phyloP scores from a whole-genome alignment of 2,329 filamentous ascomycete genomes.

The Botrytis paeoniae region DNA sequence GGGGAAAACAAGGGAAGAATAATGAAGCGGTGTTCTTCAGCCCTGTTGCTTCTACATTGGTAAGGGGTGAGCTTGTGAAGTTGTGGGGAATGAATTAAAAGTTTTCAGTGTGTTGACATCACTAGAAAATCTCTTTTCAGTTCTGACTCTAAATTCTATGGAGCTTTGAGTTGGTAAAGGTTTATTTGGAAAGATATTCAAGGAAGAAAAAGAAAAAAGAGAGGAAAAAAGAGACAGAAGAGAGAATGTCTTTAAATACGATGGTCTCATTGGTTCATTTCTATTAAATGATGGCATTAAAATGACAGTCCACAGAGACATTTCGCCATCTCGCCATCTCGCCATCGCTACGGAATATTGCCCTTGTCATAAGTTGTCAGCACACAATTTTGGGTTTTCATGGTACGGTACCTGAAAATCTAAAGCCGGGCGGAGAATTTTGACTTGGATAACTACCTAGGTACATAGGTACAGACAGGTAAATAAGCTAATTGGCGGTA shows the following conservation, averaged over 20 bases:
- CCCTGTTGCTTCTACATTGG: slow-evolving; percentile 6
- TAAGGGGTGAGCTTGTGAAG: neutral
- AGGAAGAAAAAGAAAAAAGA: neutral
- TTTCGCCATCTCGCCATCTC: neutral
- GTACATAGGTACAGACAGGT: neutral
- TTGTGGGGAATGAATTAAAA: slow-evolving; percentile 11
- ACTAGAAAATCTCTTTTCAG: slow-evolving; percentile 6
- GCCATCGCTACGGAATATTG: neutral
- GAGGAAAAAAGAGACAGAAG: neutral
- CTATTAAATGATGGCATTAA: neutral
- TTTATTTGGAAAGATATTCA: neutral
- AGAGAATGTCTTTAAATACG: neutral
- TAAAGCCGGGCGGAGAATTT: neutral
- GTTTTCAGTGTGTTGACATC: slow-evolving; percentile 12
- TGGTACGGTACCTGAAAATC: slow-evolving; percentile 9
- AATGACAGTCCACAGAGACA: neutral
- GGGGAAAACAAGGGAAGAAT: slow-evolving; percentile 5
- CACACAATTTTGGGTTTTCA: neutral
- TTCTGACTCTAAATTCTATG: neutral
- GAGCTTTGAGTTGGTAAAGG: neutral
- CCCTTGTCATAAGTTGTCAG: neutral
- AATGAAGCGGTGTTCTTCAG: slow-evolving; percentile 4
- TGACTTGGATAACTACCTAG: neutral
- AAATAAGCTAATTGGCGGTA: neutral
- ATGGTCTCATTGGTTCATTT: neutral